phyloP scores from a whole-genome alignment of 805 yeast species.

The Kurtzmaniella cleridarum region DNA sequence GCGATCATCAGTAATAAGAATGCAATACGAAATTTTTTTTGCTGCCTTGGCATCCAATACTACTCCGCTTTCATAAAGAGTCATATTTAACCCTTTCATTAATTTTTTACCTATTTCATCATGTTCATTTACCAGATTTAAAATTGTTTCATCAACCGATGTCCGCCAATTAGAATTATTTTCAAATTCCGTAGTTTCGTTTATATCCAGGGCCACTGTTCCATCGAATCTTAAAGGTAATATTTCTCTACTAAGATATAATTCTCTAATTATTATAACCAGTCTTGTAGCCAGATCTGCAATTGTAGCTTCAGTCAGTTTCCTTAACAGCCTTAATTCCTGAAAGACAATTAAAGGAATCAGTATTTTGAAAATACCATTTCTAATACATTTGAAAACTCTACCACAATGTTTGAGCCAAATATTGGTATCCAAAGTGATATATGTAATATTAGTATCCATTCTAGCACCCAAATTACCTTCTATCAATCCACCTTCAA shows the following conservation, averaged over 20 bases:
- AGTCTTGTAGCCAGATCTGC: conserved; percentile 80
- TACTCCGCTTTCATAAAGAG: conserved; percentile 8
- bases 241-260: conserved; percentile 51
- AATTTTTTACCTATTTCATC: conserved; percentile 35
- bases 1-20: conserved; percentile 68
- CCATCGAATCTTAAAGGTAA: conserved; percentile 67
- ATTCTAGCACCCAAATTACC: conserved; percentile 55
- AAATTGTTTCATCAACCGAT: conserved; percentile 64
- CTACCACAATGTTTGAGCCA: conserved; percentile 81
- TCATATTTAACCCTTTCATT: conserved; percentile 35
- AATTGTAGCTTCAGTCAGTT: conserved; percentile 66
- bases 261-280: conserved; percentile 65
- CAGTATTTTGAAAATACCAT: conserved; percentile 52
- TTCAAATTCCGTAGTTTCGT: conserved; percentile 71
- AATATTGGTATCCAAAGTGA: conserved; percentile 70
- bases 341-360: conserved; percentile 76
- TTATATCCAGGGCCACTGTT: conserved; percentile 58
- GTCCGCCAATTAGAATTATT: conserved; percentile 68
- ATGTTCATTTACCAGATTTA: conserved; percentile 42
- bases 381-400: conserved; percentile 61
- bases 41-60: conserved; percentile 33
- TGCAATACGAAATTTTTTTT: conserved; percentile 47
- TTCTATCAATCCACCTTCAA: conserved; percentile 14
- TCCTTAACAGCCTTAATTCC: conserved; percentile 64
- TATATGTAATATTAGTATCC: conserved; percentile 51